Percentiles rank a stretch among this genome's conserved stretches.
These are phyloP conservation scores for Ceratobasidium sp. DNA, from an alignment of 1,284 basidiomycete genomes.

Conservation along the genomic window DNA sequence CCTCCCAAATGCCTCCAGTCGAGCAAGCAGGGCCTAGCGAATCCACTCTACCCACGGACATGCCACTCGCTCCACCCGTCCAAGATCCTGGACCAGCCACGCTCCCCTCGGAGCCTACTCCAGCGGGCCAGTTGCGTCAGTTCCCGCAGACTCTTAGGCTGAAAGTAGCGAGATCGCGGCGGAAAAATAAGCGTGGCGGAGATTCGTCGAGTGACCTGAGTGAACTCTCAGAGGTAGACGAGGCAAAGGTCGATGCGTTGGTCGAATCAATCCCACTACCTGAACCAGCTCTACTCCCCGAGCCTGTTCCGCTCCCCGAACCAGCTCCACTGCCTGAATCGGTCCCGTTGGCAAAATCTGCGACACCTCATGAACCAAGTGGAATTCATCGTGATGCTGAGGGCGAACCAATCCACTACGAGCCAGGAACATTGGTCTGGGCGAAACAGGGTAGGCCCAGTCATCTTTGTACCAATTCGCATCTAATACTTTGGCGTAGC, in stretches of 20 bases:
- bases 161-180: neutral
- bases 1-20: neutral
- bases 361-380: constrained; percentile 20
- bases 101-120: neutral
- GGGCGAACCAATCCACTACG: constrained; percentile 10
- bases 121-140: constrained; percentile 10
- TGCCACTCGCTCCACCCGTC: neutral
- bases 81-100: neutral
- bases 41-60: constrained; percentile 17
- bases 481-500: constrained; percentile 51
- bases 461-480: neutral
- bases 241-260: neutral
- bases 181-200: neutral
- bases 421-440: constrained; percentile 60
- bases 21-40: constrained; percentile 51
- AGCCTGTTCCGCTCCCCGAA: neutral
- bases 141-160: neutral
- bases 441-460: constrained; percentile 63
- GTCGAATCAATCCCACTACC: neutral
- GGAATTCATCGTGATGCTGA: constrained; percentile 25
- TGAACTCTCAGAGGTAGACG: constrained; percentile 45
- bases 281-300: neutral
- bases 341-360: neutral
- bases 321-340: constrained; percentile 6
- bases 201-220: constrained; percentile 51